Conservation (phyloP, 2,329 filamentous ascomycete species). For the Penicillium sp. region DNA sequence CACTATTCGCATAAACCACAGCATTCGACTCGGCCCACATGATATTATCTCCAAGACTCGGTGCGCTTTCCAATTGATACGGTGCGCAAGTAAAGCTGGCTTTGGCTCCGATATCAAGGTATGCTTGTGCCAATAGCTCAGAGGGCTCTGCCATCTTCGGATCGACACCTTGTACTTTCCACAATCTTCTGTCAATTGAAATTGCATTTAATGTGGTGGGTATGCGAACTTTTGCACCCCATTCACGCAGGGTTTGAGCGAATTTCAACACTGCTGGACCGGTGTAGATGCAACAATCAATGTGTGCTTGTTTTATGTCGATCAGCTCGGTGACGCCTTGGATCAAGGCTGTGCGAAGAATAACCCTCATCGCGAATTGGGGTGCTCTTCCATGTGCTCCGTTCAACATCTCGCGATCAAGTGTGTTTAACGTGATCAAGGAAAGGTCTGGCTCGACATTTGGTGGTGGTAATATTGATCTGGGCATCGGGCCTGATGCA, state of each 20-base stretch:
- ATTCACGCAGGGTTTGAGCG: conserved; percentile 36
- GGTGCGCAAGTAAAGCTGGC: conserved; percentile 50
- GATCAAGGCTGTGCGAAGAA: conserved; percentile 41
- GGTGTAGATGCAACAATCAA: conserved; percentile 49
- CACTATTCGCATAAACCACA: conserved; percentile 50
- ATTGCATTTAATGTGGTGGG: conserved; percentile 49
- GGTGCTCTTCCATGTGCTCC: conserved; percentile 38
- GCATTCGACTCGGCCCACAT: conserved; percentile 52
- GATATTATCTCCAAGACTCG: conserved; percentile 42
- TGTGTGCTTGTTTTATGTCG: conserved; percentile 44
- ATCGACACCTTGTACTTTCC: conserved; percentile 42
- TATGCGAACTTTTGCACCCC: conserved; percentile 40
- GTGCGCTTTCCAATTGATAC: conserved; percentile 42
- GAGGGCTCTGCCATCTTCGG: conserved; percentile 31
- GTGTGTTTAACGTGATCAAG: conserved; percentile 19
- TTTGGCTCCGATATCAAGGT: conserved; percentile 44
- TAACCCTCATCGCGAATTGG: conserved; percentile 40
- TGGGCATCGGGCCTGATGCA: neutral
- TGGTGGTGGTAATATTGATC: neutral
- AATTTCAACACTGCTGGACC: conserved; percentile 43
- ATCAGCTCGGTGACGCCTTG: conserved; percentile 38
- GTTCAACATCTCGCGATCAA: conserved; percentile 29
- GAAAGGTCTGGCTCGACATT: neutral
- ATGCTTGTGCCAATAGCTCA: conserved; percentile 39
- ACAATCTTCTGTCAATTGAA: conserved; percentile 46